Conservation (phyloP, 2,329 filamentous ascomycete species). For the Pyrenochaeta sp. region DNA sequence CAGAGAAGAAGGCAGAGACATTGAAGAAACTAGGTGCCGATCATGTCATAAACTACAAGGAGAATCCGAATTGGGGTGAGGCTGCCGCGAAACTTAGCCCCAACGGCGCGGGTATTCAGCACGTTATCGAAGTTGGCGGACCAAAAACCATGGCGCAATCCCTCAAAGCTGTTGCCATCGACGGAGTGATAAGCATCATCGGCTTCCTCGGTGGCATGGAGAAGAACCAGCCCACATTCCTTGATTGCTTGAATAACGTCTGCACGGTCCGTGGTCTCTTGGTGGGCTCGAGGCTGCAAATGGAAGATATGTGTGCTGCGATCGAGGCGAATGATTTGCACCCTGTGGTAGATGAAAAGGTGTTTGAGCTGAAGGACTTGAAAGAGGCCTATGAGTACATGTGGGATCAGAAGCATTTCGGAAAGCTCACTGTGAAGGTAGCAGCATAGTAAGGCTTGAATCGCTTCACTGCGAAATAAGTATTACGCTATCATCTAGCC, state of each 20-base stretch:
- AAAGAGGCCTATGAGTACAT: conserved; percentile 61
- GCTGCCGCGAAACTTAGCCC: conserved; percentile 61
- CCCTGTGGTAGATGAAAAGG: conserved; percentile 66
- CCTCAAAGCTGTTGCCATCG: conserved; percentile 62
- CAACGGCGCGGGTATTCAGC: conserved; percentile 64
- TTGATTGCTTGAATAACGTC: conserved; percentile 58
- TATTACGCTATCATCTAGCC: neutral
- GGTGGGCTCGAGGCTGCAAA: conserved; percentile 64
- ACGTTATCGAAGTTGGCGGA: conserved; percentile 73
- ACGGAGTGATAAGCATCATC: conserved; percentile 63
- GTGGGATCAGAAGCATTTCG: conserved; percentile 58
- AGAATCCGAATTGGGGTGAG: conserved; percentile 63
- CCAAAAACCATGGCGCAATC: conserved; percentile 64
- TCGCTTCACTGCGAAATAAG: too few relatives aligned
- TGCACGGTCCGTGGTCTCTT: conserved; percentile 67
- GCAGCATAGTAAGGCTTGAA: conserved; percentile 15
- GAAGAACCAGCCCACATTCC: conserved; percentile 60
- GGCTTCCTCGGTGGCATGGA: conserved; percentile 64
- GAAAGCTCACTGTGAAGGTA: conserved; percentile 47
- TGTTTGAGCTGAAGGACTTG: conserved; percentile 62
- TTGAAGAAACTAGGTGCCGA: conserved; percentile 64
- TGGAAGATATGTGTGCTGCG: conserved; percentile 67
- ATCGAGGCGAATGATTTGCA: conserved; percentile 68
- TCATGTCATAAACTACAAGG: conserved; percentile 66
- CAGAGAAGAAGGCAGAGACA: conserved; percentile 57